Evolutionary conservation across 192 early-diverging fungal species (phyloP).

Genomic region (Coemansia sp.): DNA sequence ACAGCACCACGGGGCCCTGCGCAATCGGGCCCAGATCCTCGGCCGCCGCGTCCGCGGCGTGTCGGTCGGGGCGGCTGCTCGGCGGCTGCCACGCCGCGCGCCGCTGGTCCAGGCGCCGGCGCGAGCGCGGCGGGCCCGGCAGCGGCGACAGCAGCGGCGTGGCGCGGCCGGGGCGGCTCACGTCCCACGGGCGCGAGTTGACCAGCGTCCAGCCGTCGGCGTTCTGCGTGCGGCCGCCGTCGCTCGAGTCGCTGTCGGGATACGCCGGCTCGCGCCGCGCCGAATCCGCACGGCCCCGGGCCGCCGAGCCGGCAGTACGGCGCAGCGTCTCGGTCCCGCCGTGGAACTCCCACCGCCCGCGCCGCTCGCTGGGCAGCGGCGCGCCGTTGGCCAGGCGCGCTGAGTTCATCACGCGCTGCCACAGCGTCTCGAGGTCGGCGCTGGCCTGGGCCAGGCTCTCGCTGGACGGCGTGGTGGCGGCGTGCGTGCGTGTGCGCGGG

Average conservation of each 20-base stretch:
- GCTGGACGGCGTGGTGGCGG: background rate
- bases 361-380: background rate
- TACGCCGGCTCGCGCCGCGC: no score
- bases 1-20: background rate
- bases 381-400: background rate
- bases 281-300: no score
- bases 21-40: background rate
- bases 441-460: slow-evolving; percentile 3
- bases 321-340: no score
- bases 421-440: slow-evolving; percentile 11
- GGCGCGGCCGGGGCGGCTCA: background rate
- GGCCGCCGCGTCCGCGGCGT: background rate
- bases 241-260: background rate
- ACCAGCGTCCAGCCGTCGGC: slow-evolving; percentile 35
- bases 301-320: no score
- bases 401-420: slow-evolving; percentile 13
- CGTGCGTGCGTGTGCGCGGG: background rate
- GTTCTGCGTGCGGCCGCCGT: background rate
- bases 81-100: background rate
- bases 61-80: background rate
- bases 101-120: slow-evolving; percentile 3
- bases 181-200: slow-evolving; percentile 6
- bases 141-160: no score
- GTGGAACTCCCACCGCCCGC: no score
- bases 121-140: background rate